Evolutionary conservation across 352 stramenopile species (phyloP), one percentile per base, ranked within the genome.

Genomic region (Chrysophaeum taylorii): DNA sequence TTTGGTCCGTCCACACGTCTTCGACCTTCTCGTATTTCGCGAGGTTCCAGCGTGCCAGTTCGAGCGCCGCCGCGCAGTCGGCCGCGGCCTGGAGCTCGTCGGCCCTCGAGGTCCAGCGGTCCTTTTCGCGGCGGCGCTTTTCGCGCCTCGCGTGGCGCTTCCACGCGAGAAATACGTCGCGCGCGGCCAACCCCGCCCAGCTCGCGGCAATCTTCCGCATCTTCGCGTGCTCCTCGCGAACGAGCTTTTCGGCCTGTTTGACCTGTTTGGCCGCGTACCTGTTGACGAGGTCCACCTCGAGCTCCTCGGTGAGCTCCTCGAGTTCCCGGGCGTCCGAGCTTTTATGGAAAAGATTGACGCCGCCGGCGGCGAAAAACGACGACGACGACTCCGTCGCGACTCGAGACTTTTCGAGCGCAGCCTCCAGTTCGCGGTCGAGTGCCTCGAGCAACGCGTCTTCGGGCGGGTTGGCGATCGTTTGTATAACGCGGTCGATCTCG

Each of bases 1-100:
- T 27, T 5, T 75, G 12, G 52, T 82, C 75, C 57, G 75, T 79
- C 54, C 73, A 81, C 36, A 78, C 68, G 64, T 82, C 77, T 45
- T 71, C 77, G 29, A 53, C 21, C 69, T 77, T 67, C 7, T 76
- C 36, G 61, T 71, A 79, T 31, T 75, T 74, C n/a, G 39, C 54
- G 60, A 71, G 41, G n/a, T 70, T 63, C 60, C 57, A 57, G 23
- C 16, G 27, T 42, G 39, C 67, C 69, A 36, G 23, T 12, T 33
- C 15, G 33, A 66, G 5, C 2, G 57, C 57, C 31, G 57, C 57
- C 2, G 27, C 57, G 57, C 57, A 66, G 57, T 66, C 57, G 12
- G 57, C 57, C 2, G 31, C 33, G 14, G 16, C 16, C 57, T 66
- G 31, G 12, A 66, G 57, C 36, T 66, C 57, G 36, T 66, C 35